Base-by-base conservation (phyloP, 352 stramenopile genomes). In the Phytophthora vignae region DNA sequence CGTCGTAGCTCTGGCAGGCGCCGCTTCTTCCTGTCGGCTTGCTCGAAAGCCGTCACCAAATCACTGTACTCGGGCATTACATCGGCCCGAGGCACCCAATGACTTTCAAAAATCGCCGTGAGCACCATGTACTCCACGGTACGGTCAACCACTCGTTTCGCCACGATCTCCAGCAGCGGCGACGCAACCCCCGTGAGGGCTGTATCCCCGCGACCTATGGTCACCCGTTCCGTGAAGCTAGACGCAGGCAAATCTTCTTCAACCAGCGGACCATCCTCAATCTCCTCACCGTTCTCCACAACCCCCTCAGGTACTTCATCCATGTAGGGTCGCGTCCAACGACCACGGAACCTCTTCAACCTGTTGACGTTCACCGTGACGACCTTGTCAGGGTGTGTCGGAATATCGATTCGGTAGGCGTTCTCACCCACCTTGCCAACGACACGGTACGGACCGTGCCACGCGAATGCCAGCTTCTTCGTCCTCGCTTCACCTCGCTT, bases 291-390 rank as follows among this genome's bases (percentile, higher is more conserved):
- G 33, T 40, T 9, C 33, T 21, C n/a, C 42, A 11, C 42, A 49
- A 49, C 22, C 1, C 42, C n/a, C 9, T n/a, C 15, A 1, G 42
- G 42, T 6, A 64, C 22, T 21, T 64, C 57, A 14, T 57, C 59
- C 29, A 33, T 50, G 19, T 15, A 40, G 4, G 59, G 46, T 5
- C 59, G 46, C 1, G 46, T 57, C 46, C 48, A 65, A 3, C 8
- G 8, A 1, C 46, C 59, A 2, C 59, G 25, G 8, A 40, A 65
- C 10, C 19, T 50, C 10, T 65, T 65, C n/a, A 65, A n/a, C 3
- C 46, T 15, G 46, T 65, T 65, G 2, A 65, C 46, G 19, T 57
- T 65, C 36, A 65, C 31, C 2, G 59, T 48, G 7, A 65, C 59
- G 0, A 52, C 11, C 19, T 57, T 65, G 48, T 65, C 48, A 10